Base-by-base conservation (phyloP, 2,329 filamentous ascomycete species). In the Ophiostoma sp. region DNA sequence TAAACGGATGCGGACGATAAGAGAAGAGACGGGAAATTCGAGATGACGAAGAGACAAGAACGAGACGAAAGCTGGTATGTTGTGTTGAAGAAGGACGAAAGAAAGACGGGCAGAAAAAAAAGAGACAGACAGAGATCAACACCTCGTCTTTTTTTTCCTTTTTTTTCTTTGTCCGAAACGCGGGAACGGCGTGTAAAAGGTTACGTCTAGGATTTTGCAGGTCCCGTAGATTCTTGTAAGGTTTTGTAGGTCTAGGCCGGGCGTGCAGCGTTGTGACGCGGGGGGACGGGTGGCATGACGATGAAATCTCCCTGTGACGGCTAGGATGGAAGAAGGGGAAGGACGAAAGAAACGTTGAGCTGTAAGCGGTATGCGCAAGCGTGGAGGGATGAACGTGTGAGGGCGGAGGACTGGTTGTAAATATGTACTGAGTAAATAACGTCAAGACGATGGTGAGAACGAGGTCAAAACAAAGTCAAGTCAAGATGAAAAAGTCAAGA, bases 271-370 rank as follows among this genome's bases (percentile, higher is more conserved):
- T 57, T 70, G 31, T 59, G 68, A 61, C 17, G 70, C 55, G 70
- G 57, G 42, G 22, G 25, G 19, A 28, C 70, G 42, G 42, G 70
- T 39, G 57, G 70, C 42, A 71, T 71, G 57, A 71, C 70, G 70
- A 52, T 50, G 55, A 71, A 25, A 48, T 48, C 69, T 63, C 28
- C 69, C 55, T 61, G 31, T 28, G 42, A 22, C 42, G 28, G 55
- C 55, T 45, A 50, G 45, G 57, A 25, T 11, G 25, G 25, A 25
- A 15, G 19, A 59, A 2, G 19, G 22, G 25, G 25, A 22, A 42
- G 42, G 28, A 12, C 31, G 42, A 15, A 52, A n/a, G 42, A 39
- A 15, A 52, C 33, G 70, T 8, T 5, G 39, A 33, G 22, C 39
- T 28, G 55, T 63, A 33, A 48, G 69, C n/a, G 55, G 69, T 59